These are phyloP conservation scores for Clonostachys rosea DNA, from an alignment of 2,329 filamentous ascomycete genomes.

Conservation along the genomic window DNA sequence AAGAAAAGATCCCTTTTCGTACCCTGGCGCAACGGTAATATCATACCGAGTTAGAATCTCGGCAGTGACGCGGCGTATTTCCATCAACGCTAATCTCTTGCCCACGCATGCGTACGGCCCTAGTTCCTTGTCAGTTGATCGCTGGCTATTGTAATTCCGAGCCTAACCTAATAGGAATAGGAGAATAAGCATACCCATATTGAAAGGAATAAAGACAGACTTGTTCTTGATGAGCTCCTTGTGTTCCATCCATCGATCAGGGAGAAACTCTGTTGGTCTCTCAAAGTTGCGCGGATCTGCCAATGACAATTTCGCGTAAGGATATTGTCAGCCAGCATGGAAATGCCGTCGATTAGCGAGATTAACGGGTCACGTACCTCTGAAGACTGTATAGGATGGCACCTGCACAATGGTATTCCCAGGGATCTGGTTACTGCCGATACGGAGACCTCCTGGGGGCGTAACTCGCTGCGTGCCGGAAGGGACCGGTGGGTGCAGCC, in stretches of 20 bases:
- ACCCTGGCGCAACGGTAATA: slow-evolving; percentile 6
- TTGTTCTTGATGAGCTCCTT: slow-evolving; percentile 15
- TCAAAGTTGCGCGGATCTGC: slow-evolving; percentile 9
- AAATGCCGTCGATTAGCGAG: neutral
- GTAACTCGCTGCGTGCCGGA: slow-evolving; percentile 22
- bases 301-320: neutral
- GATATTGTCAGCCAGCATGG: neutral
- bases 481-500: slow-evolving; percentile 25
- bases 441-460: slow-evolving; percentile 22
- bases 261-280: slow-evolving; percentile 17
- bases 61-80: neutral
- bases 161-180: neutral
- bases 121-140: neutral
- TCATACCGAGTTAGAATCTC: neutral
- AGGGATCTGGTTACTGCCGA: slow-evolving; percentile 25
- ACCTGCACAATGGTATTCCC: slow-evolving; percentile 25
- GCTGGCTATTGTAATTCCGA: no score
- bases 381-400: slow-evolving; percentile 10
- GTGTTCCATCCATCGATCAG: slow-evolving; percentile 24
- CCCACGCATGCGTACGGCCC: slow-evolving; percentile 23
- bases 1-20: neutral
- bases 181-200: slow-evolving; percentile 10
- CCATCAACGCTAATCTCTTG: slow-evolving; percentile 17
- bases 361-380: neutral
- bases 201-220: slow-evolving; percentile 17